Percentiles rank a stretch among this genome's conserved stretches.
Evolutionary conservation across 129 eudicot species (phyloP).

Genomic region (Scalesia atractyloides): DNA sequence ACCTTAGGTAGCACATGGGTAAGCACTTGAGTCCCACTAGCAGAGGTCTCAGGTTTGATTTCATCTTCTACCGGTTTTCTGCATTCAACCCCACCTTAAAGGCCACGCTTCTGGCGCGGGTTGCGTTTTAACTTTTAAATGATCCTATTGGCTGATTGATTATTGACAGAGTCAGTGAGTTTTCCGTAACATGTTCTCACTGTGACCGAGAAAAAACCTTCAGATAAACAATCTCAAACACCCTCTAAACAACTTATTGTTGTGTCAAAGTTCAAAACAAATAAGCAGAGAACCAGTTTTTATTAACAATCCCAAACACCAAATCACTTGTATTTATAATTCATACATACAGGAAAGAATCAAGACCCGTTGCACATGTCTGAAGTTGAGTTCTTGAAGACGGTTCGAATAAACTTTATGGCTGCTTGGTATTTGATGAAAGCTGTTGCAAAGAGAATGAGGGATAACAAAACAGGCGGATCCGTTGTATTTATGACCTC

Average conservation of each 20-base stretch:
- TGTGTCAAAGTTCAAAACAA: not conserved
- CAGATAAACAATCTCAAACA: too few relatives aligned
- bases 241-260: not conserved
- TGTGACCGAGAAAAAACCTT: too few relatives aligned
- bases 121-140: too few relatives aligned
- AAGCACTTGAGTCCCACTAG: too few relatives aligned
- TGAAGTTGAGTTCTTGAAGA: slow-evolving; percentile 80
- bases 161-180: too few relatives aligned
- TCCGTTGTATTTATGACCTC: slow-evolving; percentile 82
- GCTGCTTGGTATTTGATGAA: slow-evolving; percentile 82
- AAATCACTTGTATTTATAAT: not conserved
- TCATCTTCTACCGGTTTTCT: too few relatives aligned
- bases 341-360: slow-evolving; percentile 74
- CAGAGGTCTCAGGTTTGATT: too few relatives aligned
- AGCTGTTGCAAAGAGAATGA: slow-evolving; percentile 70
- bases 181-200: too few relatives aligned
- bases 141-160: too few relatives aligned
- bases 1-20: too few relatives aligned
- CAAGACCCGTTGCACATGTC: slow-evolving; percentile 62
- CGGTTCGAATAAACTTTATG: slow-evolving; percentile 74
- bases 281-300: not conserved
- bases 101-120: too few relatives aligned
- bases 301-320: not conserved
- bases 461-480: slow-evolving; percentile 87
- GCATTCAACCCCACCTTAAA: too few relatives aligned